These are phyloP conservation scores for Glycine latifolia DNA, from an alignment of 306 rosid species.

Conservation along the genomic window DNA sequence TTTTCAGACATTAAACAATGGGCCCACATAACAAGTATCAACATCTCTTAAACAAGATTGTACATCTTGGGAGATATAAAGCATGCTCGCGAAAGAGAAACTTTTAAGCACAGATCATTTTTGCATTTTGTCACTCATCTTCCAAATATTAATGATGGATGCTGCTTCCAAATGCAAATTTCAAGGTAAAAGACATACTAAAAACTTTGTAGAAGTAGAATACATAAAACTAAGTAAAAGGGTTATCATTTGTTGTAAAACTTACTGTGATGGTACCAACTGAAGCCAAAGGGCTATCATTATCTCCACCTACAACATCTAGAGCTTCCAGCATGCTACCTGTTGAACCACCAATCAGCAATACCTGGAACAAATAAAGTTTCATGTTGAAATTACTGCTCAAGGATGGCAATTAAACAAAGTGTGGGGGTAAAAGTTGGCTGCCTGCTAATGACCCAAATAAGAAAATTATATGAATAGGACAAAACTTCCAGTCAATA, in stretches of 20 bases:
- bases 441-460: neutral
- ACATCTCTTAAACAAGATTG: too few relatives aligned
- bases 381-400: constrained; percentile 10
- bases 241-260: constrained; percentile 43
- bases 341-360: constrained; percentile 97
- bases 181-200: constrained; percentile 10
- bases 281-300: constrained; percentile 65
- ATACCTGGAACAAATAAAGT: constrained; percentile 68
- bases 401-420: neutral
- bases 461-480: neutral
- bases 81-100: too few relatives aligned
- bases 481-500: neutral
- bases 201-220: constrained; percentile 3
- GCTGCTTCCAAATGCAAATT: constrained; percentile 24
- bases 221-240: constrained; percentile 19
- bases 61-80: too few relatives aligned
- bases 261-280: constrained; percentile 65
- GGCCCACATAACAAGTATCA: too few relatives aligned
- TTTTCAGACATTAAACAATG: too few relatives aligned
- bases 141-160: neutral
- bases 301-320: constrained; percentile 91
- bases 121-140: too few relatives aligned
- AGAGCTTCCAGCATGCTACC: constrained; percentile 96
- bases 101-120: too few relatives aligned
- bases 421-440: neutral